Evolutionary conservation across 176 grass and related monocot genomes (phyloP).

Genomic region (Aegilops longissima): DNA sequence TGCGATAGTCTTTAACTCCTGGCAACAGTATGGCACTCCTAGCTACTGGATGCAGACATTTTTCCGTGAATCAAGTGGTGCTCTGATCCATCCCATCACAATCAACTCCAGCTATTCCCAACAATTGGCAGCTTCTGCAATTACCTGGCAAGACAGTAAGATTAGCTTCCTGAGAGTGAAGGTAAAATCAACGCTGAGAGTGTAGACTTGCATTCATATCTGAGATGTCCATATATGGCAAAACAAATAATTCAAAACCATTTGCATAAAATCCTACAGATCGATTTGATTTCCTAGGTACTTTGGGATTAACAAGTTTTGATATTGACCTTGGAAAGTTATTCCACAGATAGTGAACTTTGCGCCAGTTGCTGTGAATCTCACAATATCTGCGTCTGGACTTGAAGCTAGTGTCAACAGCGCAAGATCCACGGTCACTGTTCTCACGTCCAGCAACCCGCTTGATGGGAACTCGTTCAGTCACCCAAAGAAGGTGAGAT

Average conservation of each 20-base stretch:
- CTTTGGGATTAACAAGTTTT: not conserved
- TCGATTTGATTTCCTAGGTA: not conserved
- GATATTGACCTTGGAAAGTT: not conserved
- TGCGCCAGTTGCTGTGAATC: slow-evolving; percentile 34
- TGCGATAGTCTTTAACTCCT: slow-evolving; percentile 78
- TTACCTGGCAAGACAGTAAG: slow-evolving; percentile 60
- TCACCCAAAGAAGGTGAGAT: not conserved
- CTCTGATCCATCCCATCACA: slow-evolving; percentile 43
- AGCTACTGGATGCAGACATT: slow-evolving; percentile 70
- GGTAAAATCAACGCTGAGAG: not conserved
- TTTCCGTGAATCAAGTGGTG: slow-evolving; percentile 64
- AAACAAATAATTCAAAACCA: not conserved
- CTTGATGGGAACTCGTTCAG: not conserved
- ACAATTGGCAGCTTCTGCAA: slow-evolving; percentile 54
- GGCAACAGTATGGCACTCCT: slow-evolving; percentile 72
- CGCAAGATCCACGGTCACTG: slow-evolving; percentile 36
- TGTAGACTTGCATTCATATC: not conserved
- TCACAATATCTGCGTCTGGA: slow-evolving; percentile 46
- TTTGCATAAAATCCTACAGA: not conserved
- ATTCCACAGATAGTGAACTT: slow-evolving; percentile 62
- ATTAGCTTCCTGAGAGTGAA: slow-evolving; percentile 67
- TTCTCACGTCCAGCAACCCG: slow-evolving; percentile 26
- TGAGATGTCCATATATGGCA: not conserved
- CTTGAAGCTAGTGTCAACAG: slow-evolving; percentile 37
- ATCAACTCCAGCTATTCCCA: slow-evolving; percentile 42